These are phyloP conservation scores for Starmerella sirachaensis DNA, from an alignment of 805 yeast species.

Conservation along the genomic window DNA sequence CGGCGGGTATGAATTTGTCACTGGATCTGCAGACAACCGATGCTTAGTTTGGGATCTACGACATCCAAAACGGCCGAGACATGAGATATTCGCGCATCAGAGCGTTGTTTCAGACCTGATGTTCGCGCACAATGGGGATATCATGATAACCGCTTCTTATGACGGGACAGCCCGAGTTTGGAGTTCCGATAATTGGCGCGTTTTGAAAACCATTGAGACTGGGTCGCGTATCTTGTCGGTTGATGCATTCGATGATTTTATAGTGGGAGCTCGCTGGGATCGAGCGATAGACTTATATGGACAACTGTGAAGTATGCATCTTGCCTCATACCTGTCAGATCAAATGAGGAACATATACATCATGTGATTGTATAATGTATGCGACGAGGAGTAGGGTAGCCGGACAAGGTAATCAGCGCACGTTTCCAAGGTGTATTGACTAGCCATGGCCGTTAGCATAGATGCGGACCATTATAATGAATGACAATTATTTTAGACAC, in stretches of 20 bases:
- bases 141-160: slow-evolving; percentile 34
- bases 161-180: slow-evolving; percentile 56
- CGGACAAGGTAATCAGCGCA: too few species aligned
- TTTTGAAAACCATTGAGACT: slow-evolving; percentile 40
- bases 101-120: slow-evolving; percentile 37
- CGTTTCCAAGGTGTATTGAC: too few species aligned
- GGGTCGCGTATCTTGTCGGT: slow-evolving; percentile 63
- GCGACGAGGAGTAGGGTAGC: neutral
- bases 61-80: slow-evolving; percentile 29
- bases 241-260: slow-evolving; percentile 29
- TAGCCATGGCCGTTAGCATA: too few species aligned
- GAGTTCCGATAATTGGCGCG: slow-evolving; percentile 61
- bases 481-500: too few species aligned
- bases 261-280: slow-evolving; percentile 76
- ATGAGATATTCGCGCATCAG: slow-evolving; percentile 60
- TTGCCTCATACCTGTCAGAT: too few species aligned
- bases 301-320: too few species aligned
- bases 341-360: neutral
- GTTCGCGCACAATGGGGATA: slow-evolving; percentile 29
- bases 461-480: too few species aligned
- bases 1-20: slow-evolving; percentile 47
- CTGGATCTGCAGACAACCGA: slow-evolving; percentile 74
- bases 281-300: slow-evolving; percentile 51
- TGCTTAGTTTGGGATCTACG: slow-evolving; percentile 83
- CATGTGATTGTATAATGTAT: neutral